Evolutionary conservation across 2,329 filamentous ascomycete genomes (phyloP), one percentile per base, ranked within the genome.

Genomic region (Coniochaeta sp.): DNA sequence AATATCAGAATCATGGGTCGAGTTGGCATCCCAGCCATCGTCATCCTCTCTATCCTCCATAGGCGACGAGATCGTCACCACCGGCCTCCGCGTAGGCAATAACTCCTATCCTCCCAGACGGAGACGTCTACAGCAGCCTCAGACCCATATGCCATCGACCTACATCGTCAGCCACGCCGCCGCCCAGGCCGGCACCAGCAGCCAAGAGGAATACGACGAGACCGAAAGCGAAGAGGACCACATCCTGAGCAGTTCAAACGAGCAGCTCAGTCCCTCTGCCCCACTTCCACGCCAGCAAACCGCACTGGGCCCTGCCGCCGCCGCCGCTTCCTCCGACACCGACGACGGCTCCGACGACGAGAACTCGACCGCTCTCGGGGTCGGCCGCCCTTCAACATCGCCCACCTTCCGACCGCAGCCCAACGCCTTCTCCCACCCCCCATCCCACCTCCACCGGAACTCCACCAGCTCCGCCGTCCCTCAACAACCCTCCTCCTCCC

Each of bases 121-220:
- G 59, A 73, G 80, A 60, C 81, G 82, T 54, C 66, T 75, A 58
- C 73, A 78, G 59, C 75, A 74, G 59, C 6, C 7, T 9, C 70
- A 75, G 69, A 57, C 22, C 54, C 65, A 67, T 33, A 67, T 68
- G 63, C 68, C 68, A 6, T 65, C 65, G 11, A 68, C 69, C 34
- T 76, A 74, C 59, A 74, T 77, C 26, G 66, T 72, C 47, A 69
- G 68, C 60, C 75, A 76, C 52, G 74, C 76, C 26, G 72, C 75
- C 33, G 69, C 76, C 40, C 76, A 76, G 24, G 69, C 74, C 59
- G 77, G 76, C 55, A 77, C 80, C 34, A 96, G 91, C 74, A 96
- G 93, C 69, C 91, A 96, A 72, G 93, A 96, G 67, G 93, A 96
- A 76, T 96, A 96, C 68, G 91, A 96, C 36, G 92, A 96, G 77